A percentile compares a stretch with the other conserved stretches of the same genome.
Evolutionary conservation across 345 rosid species (phyloP).

Genomic region (Linum tenue): DNA sequence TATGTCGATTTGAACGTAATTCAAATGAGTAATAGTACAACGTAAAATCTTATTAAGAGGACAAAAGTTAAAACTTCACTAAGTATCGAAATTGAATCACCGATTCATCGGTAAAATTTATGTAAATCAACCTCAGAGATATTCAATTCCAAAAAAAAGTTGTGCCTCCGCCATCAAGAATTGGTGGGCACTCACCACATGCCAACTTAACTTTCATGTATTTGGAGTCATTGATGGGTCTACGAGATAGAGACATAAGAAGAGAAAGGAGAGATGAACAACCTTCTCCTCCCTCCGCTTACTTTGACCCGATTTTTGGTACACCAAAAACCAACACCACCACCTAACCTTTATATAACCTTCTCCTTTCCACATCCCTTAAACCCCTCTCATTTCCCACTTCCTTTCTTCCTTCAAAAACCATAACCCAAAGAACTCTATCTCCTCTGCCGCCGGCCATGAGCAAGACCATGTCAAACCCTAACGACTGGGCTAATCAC

Average conservation of each 20-base stretch:
- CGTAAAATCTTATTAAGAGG: too few relatives aligned
- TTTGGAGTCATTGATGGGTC: neutral
- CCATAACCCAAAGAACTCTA: neutral
- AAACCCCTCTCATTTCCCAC: conserved; percentile 6
- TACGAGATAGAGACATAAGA: neutral
- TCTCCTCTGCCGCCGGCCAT: conserved; percentile 10
- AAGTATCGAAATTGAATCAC: too few relatives aligned
- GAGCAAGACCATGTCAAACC: conserved; percentile 50
- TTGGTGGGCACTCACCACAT: neutral
- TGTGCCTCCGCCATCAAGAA: too few relatives aligned
- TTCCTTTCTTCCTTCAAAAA: conserved; percentile 16
- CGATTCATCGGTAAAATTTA: too few relatives aligned
- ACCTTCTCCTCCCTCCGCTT: neutral
- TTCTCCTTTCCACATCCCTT: neutral
- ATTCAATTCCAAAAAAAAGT: too few relatives aligned
- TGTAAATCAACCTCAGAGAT: too few relatives aligned
- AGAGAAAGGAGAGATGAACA: neutral
- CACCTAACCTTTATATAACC: neutral
- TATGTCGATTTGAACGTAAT: too few relatives aligned
- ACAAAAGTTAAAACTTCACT: too few relatives aligned
- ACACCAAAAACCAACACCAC: too few relatives aligned
- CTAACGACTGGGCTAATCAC: conserved; percentile 52
- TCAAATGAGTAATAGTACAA: too few relatives aligned
- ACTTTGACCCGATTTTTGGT: neutral
- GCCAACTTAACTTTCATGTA: neutral